Evolutionary conservation across 495 filamentous ascomycete genomes (phyloP).

Genomic region (Penicillium longicatenatum): DNA sequence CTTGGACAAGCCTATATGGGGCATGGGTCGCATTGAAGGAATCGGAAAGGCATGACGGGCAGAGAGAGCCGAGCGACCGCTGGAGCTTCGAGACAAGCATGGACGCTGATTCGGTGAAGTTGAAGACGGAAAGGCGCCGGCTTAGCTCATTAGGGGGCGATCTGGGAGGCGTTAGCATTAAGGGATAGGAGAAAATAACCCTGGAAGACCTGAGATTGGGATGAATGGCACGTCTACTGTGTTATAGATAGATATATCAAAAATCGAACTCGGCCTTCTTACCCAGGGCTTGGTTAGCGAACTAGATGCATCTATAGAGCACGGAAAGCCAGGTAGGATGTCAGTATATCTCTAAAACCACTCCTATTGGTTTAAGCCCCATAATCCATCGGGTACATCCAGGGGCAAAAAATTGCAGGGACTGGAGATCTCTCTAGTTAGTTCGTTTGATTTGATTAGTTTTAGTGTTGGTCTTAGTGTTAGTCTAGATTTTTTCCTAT

Average conservation of each 20-base stretch:
- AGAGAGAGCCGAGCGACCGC: slow-evolving; percentile 12
- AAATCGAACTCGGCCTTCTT: too few relatives aligned
- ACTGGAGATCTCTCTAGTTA: slow-evolving; percentile 1
- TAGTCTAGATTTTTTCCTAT: not conserved
- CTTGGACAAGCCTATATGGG: not conserved
- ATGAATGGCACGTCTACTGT: not conserved
- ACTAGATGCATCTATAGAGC: too few relatives aligned
- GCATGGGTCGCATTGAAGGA: not conserved
- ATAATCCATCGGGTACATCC: slow-evolving; percentile 1
- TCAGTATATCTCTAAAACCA: not conserved
- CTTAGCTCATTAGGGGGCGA: not conserved
- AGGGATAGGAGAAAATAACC: not conserved
- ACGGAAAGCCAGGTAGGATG: too few relatives aligned
- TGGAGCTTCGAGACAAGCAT: slow-evolving; percentile 3
- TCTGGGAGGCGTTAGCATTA: not conserved
- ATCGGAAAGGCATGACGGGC: slow-evolving; percentile 1
- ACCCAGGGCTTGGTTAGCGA: too few relatives aligned
- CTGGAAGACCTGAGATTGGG: not conserved
- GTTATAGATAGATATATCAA: not conserved
- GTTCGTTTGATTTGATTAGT: not conserved
- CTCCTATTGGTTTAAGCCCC: slow-evolving; percentile 3
- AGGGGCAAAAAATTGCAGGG: slow-evolving; percentile 2
- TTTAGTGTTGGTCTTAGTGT: not conserved
- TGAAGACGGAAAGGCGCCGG: slow-evolving; percentile 4
- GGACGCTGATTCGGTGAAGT: slow-evolving; percentile 9